Evolutionary conservation across 2,329 filamentous ascomycete genomes (phyloP).

Genomic region (Ambrosiella beaveri): DNA sequence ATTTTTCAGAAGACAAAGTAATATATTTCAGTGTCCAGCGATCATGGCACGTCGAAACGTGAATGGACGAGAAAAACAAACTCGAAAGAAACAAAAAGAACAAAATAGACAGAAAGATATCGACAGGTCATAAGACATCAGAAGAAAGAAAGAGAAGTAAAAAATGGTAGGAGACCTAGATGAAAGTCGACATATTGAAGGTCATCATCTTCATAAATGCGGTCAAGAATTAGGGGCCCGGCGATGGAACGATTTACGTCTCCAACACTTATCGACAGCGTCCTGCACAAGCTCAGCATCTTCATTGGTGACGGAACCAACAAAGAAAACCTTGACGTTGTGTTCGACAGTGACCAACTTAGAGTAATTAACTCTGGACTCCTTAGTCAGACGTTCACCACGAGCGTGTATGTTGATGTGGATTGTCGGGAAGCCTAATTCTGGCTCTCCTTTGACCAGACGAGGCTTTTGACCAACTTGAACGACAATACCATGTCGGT

Average conservation of each 20-base stretch:
- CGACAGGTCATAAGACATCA: not conserved
- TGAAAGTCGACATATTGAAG: not conserved
- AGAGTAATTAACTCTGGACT: slow-evolving; percentile 41
- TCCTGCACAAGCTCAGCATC: slow-evolving; percentile 26
- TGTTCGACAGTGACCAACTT: slow-evolving; percentile 40
- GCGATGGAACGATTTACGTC: slow-evolving; percentile 25
- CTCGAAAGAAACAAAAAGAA: not conserved
- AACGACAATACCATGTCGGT: slow-evolving; percentile 34
- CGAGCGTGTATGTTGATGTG: slow-evolving; percentile 25
- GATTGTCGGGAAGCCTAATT: slow-evolving; percentile 31
- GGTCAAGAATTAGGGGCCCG: not conserved
- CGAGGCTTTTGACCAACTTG: slow-evolving; percentile 16
- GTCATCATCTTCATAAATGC: not conserved
- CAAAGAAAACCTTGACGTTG: slow-evolving; percentile 39
- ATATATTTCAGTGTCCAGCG: slow-evolving; percentile 1
- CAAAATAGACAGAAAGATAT: not conserved
- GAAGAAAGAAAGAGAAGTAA: not conserved
- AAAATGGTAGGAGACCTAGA: not conserved
- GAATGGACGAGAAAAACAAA: not conserved
- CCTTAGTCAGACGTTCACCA: slow-evolving; percentile 28
- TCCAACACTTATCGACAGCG: slow-evolving; percentile 34
- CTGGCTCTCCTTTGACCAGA: slow-evolving; percentile 25
- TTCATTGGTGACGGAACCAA: slow-evolving; percentile 27
- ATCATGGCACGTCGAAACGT: not conserved
- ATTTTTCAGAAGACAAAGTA: not conserved